Base-by-base conservation (phyloP, 2,329 filamentous ascomycete genomes). In the Pseudogymnoascus sp. region DNA sequence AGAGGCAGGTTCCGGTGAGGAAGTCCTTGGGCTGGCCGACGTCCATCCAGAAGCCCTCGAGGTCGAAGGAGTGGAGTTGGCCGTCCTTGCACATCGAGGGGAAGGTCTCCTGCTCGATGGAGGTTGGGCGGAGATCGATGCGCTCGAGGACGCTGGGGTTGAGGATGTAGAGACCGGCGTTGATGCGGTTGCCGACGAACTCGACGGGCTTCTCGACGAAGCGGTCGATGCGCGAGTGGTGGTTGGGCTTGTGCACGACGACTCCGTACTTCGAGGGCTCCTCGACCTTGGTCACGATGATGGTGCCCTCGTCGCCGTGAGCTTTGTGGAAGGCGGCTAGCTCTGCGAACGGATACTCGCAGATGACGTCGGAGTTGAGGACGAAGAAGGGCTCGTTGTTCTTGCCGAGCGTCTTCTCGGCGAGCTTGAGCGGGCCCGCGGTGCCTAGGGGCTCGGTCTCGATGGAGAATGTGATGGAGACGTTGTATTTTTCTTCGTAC, bases 131-230 rank as follows among this genome's bases (percentile, higher is more conserved):
- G 67, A 97, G 86, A 76, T 97, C 93, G 71, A 99, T 97, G 74
- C 93, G 89, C 67, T 87, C 80, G 63, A 99, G 85, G 39, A 97
- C 86, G 59, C 88, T 91, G 57, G 92, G 91, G 81, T 97, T 97
- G 71, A 97, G 82, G 70, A 97, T 96, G 81, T 97, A 97, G 77
- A 97, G 90, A 78, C 94, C 94, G 68, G 93, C 94, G 71, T 97
- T 97, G 83, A 97, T 97, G 67, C 93, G 89, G 84, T 97, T 97
- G 70, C 93, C 93, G 62, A 97, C 93, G 73, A 97, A 97, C 78
- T 97, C 91, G 73, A 97, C 90, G 37, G 93, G 93, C 83, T 99
- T 99, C 85, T 99, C 93, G 68, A 99, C 94, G 79, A 99, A 99
- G 68, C 94, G 91, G 77, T 99, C 94, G 76, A 99, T 97, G 73